phyloP scores from a whole-genome alignment of 805 yeast genomes.

The Lachancea dasiensis region DNA sequence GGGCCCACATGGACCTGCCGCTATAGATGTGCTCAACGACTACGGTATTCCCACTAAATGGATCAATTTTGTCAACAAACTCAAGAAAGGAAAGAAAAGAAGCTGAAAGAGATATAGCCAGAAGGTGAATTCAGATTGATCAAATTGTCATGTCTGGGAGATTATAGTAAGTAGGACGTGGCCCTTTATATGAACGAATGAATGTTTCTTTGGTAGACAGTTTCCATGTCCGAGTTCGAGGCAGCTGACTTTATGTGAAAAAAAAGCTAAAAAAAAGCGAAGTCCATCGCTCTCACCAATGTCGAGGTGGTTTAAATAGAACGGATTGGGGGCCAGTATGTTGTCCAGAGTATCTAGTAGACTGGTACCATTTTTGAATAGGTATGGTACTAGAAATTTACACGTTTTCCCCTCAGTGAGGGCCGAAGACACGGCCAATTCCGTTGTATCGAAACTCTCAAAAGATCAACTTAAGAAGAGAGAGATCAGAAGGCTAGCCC shows the following conservation, averaged over 20 bases:
- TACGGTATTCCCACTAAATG: constrained; percentile 60
- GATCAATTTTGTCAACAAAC: constrained; percentile 60
- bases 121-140: not conserved
- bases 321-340: constrained; percentile 1
- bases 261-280: not conserved
- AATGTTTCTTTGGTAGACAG: no score
- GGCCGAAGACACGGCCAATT: constrained; percentile 16
- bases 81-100: constrained; percentile 46
- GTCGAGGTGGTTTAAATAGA: not conserved
- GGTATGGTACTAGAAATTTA: constrained; percentile 9
- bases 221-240: no score
- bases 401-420: constrained; percentile 12
- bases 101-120: not conserved
- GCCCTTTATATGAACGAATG: no score
- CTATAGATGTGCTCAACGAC: constrained; percentile 51
- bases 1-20: constrained; percentile 73
- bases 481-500: constrained; percentile 34
- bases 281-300: not conserved
- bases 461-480: constrained; percentile 33
- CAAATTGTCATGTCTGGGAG: not conserved
- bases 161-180: no score
- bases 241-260: not conserved
- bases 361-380: not conserved
- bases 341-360: constrained; percentile 3
- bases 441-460: constrained; percentile 15